Conservation (phyloP, 345 rosid species). For the Citrus cavaleriei region DNA sequence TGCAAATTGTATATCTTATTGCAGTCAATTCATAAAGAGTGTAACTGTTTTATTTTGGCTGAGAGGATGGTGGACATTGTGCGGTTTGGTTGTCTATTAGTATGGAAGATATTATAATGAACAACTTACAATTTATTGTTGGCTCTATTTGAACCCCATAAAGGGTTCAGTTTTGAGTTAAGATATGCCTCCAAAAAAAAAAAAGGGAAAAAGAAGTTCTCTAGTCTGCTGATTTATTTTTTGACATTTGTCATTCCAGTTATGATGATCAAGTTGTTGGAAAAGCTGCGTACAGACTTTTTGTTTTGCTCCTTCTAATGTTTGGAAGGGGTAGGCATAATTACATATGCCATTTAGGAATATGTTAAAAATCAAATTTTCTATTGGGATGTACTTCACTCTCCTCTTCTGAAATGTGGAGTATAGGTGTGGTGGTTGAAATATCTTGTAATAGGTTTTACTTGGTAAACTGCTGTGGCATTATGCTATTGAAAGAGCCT, state of each 20-base stretch:
- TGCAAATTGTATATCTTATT: background rate
- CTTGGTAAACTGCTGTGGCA: background rate
- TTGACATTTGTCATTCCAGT: background rate
- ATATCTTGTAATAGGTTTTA: background rate
- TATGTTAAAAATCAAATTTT: background rate
- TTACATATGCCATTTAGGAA: too few species aligned
- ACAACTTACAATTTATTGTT: background rate
- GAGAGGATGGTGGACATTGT: background rate
- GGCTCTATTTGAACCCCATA: background rate
- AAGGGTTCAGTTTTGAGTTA: too few species aligned
- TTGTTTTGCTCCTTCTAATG: background rate
- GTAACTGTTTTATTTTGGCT: background rate
- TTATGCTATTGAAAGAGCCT: background rate
- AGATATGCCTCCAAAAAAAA: too few species aligned
- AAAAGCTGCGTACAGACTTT: background rate
- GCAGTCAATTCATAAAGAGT: background rate
- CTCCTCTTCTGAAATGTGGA: background rate
- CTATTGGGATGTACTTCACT: background rate
- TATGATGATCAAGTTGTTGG: background rate
- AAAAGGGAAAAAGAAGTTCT: background rate
- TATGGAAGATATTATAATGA: background rate
- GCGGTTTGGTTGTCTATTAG: background rate
- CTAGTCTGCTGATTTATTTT: background rate
- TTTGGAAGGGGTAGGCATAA: too few species aligned
- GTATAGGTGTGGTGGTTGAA: background rate